phyloP scores from a whole-genome alignment of 306 rosid species.

The Cucumis cinereus region DNA sequence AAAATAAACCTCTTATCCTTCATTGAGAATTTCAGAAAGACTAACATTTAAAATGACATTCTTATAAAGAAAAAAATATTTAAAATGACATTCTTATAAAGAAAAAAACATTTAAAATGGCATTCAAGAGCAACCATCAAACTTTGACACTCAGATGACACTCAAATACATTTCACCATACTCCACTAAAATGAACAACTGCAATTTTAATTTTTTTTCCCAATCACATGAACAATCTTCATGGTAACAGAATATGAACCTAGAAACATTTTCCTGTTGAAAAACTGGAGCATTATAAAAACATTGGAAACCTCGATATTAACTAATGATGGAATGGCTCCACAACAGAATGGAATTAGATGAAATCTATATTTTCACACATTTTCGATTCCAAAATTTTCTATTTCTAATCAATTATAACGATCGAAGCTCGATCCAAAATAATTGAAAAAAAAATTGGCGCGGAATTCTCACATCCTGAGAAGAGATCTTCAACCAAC shows the following conservation, averaged over 20 bases:
- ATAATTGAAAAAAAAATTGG: neutral
- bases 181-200: neutral
- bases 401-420: neutral
- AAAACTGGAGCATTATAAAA: neutral
- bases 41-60: neutral
- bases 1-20: no score
- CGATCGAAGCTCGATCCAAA: neutral
- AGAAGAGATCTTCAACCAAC: conserved; percentile 68
- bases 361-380: neutral
- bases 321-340: no score
- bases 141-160: neutral
- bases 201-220: neutral
- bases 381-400: neutral
- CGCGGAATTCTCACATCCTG: conserved; percentile 43
- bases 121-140: neutral
- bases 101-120: neutral
- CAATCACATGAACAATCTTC: neutral
- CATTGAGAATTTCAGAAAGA: no score
- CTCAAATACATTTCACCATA: neutral
- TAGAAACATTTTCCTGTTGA: neutral
- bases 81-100: neutral
- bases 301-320: neutral
- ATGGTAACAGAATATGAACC: neutral
- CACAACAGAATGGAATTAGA: neutral
- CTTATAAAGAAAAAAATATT: neutral